phyloP scores from a whole-genome alignment of 768 basidiomycete species.

The Ramaria rubella region DNA sequence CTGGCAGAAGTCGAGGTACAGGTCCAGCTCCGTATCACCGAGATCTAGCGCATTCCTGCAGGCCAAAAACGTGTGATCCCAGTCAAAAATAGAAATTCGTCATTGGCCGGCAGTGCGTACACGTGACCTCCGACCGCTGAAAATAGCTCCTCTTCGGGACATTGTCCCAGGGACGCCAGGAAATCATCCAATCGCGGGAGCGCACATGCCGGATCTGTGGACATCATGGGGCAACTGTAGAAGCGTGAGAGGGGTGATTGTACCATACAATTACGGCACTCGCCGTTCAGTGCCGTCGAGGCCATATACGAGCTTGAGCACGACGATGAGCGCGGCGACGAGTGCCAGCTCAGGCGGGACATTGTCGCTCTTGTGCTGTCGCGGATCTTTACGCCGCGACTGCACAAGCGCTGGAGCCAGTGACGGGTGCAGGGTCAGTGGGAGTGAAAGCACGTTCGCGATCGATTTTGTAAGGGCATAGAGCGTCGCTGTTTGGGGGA shows the following conservation, averaged over 20 bases:
- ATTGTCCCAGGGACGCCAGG: constrained; percentile 32
- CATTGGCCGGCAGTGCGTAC: neutral
- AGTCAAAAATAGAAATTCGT: neutral
- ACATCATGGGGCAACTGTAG: constrained; percentile 16
- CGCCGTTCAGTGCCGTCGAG: constrained; percentile 64
- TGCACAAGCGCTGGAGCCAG: constrained; percentile 39
- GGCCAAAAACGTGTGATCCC: no score
- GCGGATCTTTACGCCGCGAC: constrained; percentile 32
- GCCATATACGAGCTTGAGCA: constrained; percentile 82
- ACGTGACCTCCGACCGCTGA: constrained; percentile 6
- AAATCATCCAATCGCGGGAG: constrained; percentile 49
- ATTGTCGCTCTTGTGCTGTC: constrained; percentile 51
- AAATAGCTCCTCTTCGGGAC: constrained; percentile 20
- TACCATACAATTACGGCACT: no score
- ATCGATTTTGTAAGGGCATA: constrained; percentile 60
- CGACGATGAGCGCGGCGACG: constrained; percentile 53
- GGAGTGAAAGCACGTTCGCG: constrained; percentile 46
- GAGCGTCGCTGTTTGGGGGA: constrained; percentile 53
- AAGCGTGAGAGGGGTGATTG: neutral
- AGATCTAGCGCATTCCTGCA: constrained; percentile 50
- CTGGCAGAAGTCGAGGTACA: constrained; percentile 62
- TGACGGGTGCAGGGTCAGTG: constrained; percentile 52
- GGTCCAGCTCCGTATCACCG: constrained; percentile 46
- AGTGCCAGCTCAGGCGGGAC: constrained; percentile 64
- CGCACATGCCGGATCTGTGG: constrained; percentile 53